Conservation (phyloP, 352 stramenopile species). For the Phytophthora capsici region DNA sequence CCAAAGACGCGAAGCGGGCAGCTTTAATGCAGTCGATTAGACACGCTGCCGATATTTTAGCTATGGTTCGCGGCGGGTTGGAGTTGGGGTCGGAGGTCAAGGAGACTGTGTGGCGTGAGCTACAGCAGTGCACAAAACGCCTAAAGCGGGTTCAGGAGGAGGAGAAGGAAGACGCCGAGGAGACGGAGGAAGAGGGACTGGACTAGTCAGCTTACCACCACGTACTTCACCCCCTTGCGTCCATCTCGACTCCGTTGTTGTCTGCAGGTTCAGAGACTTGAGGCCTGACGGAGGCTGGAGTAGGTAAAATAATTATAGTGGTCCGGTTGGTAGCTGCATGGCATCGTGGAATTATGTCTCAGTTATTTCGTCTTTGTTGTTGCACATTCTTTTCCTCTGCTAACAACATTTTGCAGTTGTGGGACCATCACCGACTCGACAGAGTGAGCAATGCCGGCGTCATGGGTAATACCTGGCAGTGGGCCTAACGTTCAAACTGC, state of each 20-base stretch:
- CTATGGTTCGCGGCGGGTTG: constrained; percentile 9
- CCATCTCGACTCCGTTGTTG: no score
- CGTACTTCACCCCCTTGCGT: no score
- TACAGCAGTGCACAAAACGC: constrained; percentile 21
- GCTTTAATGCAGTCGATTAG: constrained; percentile 26
- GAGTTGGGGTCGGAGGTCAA: constrained; percentile 12
- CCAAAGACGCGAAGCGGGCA: constrained; percentile 3
- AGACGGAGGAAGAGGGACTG: constrained; percentile 3
- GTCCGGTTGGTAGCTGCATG: not conserved
- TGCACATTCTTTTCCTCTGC: no score
- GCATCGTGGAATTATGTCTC: not conserved
- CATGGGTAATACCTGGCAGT: no score
- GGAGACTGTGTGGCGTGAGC: constrained; percentile 19
- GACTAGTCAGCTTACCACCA: no score
- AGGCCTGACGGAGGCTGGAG: no score
- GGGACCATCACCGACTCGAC: no score
- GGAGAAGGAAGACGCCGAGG: constrained; percentile 2
- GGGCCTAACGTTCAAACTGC: no score
- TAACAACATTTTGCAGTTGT: no score
- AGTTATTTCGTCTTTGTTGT: not conserved
- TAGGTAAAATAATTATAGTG: no score
- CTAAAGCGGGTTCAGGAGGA: constrained; percentile 28
- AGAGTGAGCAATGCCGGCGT: no score
- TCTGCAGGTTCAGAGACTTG: no score
- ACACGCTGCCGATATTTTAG: constrained; percentile 13